Evolutionary conservation across 1,284 basidiomycete species (phyloP), one percentile per base, ranked within the genome.

Genomic region (Irpex rosettiformis): DNA sequence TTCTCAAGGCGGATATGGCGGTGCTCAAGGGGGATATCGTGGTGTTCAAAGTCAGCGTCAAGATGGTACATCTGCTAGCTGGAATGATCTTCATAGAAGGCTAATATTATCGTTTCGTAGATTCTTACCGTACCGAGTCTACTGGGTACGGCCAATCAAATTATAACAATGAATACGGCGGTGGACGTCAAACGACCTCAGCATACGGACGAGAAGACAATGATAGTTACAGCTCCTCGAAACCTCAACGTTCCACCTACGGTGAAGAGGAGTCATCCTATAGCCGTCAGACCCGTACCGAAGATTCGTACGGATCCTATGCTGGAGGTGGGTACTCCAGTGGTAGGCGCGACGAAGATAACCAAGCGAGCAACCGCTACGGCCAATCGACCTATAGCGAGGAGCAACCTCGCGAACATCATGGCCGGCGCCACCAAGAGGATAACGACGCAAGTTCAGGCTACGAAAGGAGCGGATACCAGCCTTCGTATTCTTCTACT

Each of bases 311-410:
- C 30, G 24, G 52, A 3, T 37, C 43, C 4, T 28, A 54, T 11
- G 30, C 48, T 13, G 33, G n/a, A n/a, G n/a, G 18, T 33, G 47
- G 55, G 25, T 52, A 55, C 24, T 42, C 27, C 28, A 11, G 51
- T 25, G 21, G 29, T 22, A 21, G 30, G 28, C 60, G 42, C 8
- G 58, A 56, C 27, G 57, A 61, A 47, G 27, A 54, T 3, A 27
- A n/a, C n/a, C n/a, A 54, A 6, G 57, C 61, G 10, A 48, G 59
- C 55, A 45, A 7, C 30, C 30, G 52, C n/a, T 60, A 59, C 8
- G 57, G 55, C 25, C 51, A 33, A 24, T 29, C 56, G 4, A 42
- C 24, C n/a, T 61, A 64, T 42, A 58, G 59, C 6, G 51, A 59
- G 29, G 58, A 49, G 48, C 21, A 49, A 7, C 48, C 22, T 25